phyloP scores from a whole-genome alignment of 2,329 filamentous ascomycete species.

The Aureobasidium sp. region DNA sequence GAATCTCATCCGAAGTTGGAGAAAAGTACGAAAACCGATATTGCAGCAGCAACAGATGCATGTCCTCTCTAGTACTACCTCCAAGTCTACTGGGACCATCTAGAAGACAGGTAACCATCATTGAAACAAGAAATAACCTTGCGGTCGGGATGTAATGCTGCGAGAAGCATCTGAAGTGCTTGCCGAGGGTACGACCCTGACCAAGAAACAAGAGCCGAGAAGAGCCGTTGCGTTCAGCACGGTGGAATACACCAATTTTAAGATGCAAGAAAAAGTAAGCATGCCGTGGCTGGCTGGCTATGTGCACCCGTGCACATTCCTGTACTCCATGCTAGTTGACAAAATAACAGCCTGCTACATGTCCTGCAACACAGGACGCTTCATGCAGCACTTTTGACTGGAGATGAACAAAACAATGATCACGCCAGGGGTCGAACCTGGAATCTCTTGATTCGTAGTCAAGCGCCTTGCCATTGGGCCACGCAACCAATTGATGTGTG shows the following conservation, averaged over 20 bases:
- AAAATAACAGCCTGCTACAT: neutral
- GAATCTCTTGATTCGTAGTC: slow-evolving; percentile 40
- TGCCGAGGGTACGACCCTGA: neutral
- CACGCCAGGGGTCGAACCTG: slow-evolving; percentile 19
- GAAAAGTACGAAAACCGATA: neutral
- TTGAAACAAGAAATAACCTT: neutral
- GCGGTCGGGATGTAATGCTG: too few species aligned
- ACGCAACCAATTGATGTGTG: slow-evolving; percentile 22
- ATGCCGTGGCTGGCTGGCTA: neutral
- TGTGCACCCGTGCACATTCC: neutral
- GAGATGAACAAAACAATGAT: slow-evolving; percentile 8
- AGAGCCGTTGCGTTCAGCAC: neutral
- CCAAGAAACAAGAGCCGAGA: too few species aligned
- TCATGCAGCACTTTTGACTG: neutral
- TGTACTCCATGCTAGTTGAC: neutral
- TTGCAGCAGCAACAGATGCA: neutral
- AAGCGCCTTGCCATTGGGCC: slow-evolving; percentile 54
- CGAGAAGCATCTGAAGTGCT: neutral
- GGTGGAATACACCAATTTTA: too few species aligned
- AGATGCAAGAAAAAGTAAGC: neutral
- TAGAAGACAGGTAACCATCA: neutral
- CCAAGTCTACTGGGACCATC: neutral
- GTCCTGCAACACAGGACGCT: neutral
- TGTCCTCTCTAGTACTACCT: too few species aligned
- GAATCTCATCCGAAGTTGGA: neutral